Conservation (phyloP, 208 protist species). For the Acanthamoeba castellanii region DNA sequence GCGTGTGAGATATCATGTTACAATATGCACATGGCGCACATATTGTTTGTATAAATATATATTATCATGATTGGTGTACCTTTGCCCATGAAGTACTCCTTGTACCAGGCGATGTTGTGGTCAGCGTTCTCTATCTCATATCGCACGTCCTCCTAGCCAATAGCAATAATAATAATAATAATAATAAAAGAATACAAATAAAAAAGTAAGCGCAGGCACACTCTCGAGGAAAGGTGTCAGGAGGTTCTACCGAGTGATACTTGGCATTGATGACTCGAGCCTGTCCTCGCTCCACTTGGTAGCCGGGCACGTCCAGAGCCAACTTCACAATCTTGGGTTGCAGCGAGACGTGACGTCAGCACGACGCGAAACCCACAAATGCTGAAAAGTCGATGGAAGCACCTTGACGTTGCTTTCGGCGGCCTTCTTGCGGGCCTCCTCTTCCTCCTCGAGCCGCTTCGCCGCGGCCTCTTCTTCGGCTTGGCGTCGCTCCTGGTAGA, state of each 20-base stretch:
- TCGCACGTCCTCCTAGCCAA: not conserved
- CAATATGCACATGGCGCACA: too few relatives aligned
- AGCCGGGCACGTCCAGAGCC: slow-evolving; percentile 2
- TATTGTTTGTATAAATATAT: too few relatives aligned
- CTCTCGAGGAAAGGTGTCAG: not conserved
- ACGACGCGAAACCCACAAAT: too few relatives aligned
- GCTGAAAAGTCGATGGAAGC: too few relatives aligned
- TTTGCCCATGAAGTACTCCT: slow-evolving; percentile 42
- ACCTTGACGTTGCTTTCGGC: not conserved
- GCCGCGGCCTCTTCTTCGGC: slow-evolving; percentile 6
- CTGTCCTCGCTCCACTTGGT: slow-evolving; percentile 10
- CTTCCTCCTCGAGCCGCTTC: not conserved
- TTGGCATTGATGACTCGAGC: not conserved
- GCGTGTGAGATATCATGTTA: not conserved
- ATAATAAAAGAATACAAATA: not conserved
- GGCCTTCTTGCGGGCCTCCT: slow-evolving; percentile 1
- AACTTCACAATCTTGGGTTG: not conserved
- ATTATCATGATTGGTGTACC: not conserved
- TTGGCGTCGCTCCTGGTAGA: slow-evolving; percentile 9
- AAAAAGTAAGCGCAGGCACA: too few relatives aligned
- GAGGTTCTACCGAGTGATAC: slow-evolving; percentile 10
- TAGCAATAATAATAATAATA: not conserved
- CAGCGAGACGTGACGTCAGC: not conserved
- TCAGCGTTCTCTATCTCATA: slow-evolving; percentile 35
- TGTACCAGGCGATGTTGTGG: slow-evolving; percentile 59